These are phyloP conservation scores for Colletotrichum euphorbiae DNA, from an alignment of 2,329 filamentous ascomycete species.

Conservation along the genomic window DNA sequence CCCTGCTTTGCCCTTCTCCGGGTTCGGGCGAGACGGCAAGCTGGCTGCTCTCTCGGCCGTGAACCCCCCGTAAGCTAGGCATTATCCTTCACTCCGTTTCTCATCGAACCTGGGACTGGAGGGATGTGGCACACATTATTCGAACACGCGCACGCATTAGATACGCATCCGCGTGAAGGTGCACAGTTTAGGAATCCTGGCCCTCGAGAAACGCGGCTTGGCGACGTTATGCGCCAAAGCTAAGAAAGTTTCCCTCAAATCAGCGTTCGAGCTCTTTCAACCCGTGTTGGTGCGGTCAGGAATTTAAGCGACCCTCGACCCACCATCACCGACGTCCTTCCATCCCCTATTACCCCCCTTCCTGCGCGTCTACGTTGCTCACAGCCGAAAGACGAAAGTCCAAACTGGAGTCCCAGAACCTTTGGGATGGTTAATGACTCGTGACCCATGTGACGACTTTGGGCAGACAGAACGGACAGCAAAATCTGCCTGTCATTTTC, in stretches of 20 bases:
- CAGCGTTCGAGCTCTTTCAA: not conserved
- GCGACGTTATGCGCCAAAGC: conserved; percentile 19
- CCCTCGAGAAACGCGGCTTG: conserved; percentile 27
- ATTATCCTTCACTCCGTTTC: conserved; percentile 16
- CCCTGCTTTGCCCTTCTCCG: conserved; percentile 9
- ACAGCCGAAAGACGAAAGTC: not conserved
- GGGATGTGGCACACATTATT: conserved; percentile 20
- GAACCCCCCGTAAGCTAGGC: conserved; percentile 29
- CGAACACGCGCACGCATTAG: not conserved
- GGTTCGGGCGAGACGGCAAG: conserved; percentile 26
- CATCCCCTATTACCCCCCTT: not conserved
- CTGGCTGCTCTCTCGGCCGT: conserved; percentile 9
- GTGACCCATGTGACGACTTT: conserved; percentile 14
- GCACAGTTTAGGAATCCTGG: conserved; percentile 10
- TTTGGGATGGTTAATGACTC: conserved; percentile 24
- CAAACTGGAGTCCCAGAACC: not conserved
- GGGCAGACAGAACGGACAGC: conserved; percentile 17
- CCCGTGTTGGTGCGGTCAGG: conserved; percentile 12
- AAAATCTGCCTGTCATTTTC: not conserved
- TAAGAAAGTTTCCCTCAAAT: conserved; percentile 1
- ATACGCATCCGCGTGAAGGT: conserved; percentile 4
- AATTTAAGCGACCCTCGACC: conserved; percentile 1
- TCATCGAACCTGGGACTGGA: not conserved
- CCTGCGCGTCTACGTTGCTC: not conserved
- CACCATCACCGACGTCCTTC: conserved; percentile 8